Conservation (phyloP, 352 stramenopile species). For the Blastocystis sp. region DNA sequence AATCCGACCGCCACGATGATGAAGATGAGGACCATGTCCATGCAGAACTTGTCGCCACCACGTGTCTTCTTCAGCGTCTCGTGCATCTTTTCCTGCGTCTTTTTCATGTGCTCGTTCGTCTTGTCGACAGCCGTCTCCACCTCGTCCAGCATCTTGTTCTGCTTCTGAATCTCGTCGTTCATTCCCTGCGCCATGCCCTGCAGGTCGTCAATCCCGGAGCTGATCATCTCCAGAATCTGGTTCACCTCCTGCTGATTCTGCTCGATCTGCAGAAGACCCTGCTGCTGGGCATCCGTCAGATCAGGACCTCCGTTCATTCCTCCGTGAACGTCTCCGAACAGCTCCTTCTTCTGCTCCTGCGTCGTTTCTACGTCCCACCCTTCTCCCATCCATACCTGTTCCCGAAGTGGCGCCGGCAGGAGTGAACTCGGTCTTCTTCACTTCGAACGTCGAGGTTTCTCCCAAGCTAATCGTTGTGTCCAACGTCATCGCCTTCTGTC, state of each 20-base stretch:
- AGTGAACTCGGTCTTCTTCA: constrained; percentile 25
- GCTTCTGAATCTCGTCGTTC: constrained; percentile 52
- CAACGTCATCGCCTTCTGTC: constrained; percentile 53
- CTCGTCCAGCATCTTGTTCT: constrained; percentile 56
- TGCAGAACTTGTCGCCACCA: constrained; percentile 56
- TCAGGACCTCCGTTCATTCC: constrained; percentile 12
- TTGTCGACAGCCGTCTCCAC: constrained; percentile 53
- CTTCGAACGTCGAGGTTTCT: constrained; percentile 13
- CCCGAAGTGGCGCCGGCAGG: neutral
- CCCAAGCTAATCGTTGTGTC: constrained; percentile 36
- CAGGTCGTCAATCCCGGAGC: constrained; percentile 45
- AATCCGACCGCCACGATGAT: constrained; percentile 51
- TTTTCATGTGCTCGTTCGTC: constrained; percentile 55
- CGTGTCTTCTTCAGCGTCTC: constrained; percentile 43
- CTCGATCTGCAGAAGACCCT: constrained; percentile 51
- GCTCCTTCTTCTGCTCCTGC: constrained; percentile 44
- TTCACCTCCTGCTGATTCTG: constrained; percentile 55
- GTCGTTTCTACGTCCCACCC: neutral
- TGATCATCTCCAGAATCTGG: constrained; percentile 56
- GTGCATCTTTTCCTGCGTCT: constrained; percentile 46
- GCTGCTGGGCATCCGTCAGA: constrained; percentile 51
- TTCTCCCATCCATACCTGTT: neutral
- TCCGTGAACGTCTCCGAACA: constrained; percentile 16
- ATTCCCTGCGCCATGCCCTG: constrained; percentile 55
- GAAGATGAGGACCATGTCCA: constrained; percentile 56